Base-by-base conservation (phyloP, 2,329 filamentous ascomycete genomes). In the Aureobasidium pullulans region DNA sequence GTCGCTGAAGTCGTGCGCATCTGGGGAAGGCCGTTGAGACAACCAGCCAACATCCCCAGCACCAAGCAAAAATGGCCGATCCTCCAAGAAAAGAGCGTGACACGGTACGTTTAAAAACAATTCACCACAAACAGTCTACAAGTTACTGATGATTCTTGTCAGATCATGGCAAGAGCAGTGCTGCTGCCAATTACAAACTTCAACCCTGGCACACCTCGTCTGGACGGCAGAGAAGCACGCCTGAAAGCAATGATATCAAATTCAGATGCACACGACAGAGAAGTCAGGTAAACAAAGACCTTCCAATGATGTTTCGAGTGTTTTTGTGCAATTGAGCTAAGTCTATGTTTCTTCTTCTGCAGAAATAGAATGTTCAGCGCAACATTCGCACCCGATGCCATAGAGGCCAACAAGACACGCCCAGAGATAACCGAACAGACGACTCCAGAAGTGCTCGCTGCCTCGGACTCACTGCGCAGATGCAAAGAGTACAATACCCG, bases 151-250 rank as follows among this genome's bases (percentile, higher is more conserved):
- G 13, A 2, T 13, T 10, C 9, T 43, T 31, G n/a, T 4, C 32
- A 57, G 46, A 19, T 61, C 11, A 53, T 62, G 48, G 63, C 62
- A 28, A 57, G 50, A 53, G 63, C 63, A 16, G 57, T 63, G 4
- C 52, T 64, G 49, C 47, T 62, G n/a, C 61, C 62, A 4, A 53
- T 64, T 23, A 53, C 19, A 6, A 34, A 60, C n/a, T 60, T 63
- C 32, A 56, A 63, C 9, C 60, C 60, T 1, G 29, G 9, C 19
- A 53, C 40, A 4, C 60, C 60, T 2, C 60, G 56, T 29, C 46
- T 43, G n/a, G 49, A 56, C 40, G 54, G 46, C 11, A 11, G 13
- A 4, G 49, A 47, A 44, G 34, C 42, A 16, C 62, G 40, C 47
- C 36, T 44, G 2, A 57, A 48, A 42, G 37, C 23, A 32, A 59